Base-by-base conservation (phyloP, 1,284 basidiomycete genomes). In the Sporisorium reilianum region DNA sequence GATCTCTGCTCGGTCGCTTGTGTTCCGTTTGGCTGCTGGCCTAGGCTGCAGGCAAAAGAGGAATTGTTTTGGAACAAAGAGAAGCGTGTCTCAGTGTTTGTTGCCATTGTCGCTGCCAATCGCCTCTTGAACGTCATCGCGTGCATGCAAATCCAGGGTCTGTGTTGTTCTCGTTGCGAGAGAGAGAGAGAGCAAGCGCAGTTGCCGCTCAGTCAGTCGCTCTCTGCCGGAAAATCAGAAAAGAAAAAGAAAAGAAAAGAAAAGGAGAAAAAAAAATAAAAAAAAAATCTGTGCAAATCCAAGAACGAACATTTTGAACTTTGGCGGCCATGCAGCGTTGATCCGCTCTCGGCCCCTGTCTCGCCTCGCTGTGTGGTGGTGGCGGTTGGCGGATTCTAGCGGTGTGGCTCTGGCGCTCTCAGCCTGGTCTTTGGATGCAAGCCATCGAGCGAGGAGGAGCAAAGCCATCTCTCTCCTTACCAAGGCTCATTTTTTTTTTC, bases 241-340 rank as follows among this genome's bases (percentile, higher is more conserved):
- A 36, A 20, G 20, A 34, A 18, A 26, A 28, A 11, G 36, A 18
- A 12, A 26, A 12, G n/a, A 7, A 26, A 30, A 5, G 28, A 30
- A 30, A 30, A 5, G 40, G 9, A 5, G 28, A 30, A 30, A 30
- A 5, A 26, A 26, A 40, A 38, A 46, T 38, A 4, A n/a, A 28
- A 28, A 36, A 46, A n/a, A n/a, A 30, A 46, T 26, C 14, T 26
- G 45, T 30, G 51, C 44, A 54, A 41, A 54, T 54, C 38, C 5
- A 6, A 28, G 30, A 22, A 9, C 44, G 20, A 54, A 54, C 52
- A 54, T 54, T 54, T 38, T 53, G 38, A 52, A 40, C 32, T 40
- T 40, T 28, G 20, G 9, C 23, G n/a, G 11, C 5, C 28, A 51
- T 51, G 32, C 50, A 40, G 23, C 50, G 22, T 25, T 22, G 50